Evolutionary conservation across 192 early-diverging fungal species (phyloP), one percentile per base, ranked within the genome.

Genomic region (Backusella circina): DNA sequence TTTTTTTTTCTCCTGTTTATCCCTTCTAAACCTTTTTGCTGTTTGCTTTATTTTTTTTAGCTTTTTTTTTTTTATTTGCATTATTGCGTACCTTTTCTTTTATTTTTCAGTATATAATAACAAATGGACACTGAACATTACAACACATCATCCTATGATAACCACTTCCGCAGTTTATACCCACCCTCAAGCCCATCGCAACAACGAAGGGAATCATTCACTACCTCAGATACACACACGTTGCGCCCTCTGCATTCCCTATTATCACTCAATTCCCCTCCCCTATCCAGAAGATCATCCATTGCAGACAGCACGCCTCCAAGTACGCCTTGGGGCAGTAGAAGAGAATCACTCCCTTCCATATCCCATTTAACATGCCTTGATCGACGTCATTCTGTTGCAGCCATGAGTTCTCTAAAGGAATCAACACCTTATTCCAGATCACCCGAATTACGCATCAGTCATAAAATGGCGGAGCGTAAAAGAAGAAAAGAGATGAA

Each of bases 401-500:
- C 39, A 65, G 15, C 75, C 4, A 70, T n/a, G n/a, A 65, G 72
- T 5, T 26, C 26, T 33, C 10, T 44, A 16, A 28, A 31, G 66
- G 70, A 61, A 57, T 41, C 32, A 16, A 82, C 86, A 8, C 90
- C 90, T 12, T 92, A 92, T 75, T 86, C 89, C 3, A 84, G 91
- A 7, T 86, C 89, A 1, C 93, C 93, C 28, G 93, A 96, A 75
- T 81, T 96, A 35, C 84, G 94, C 47, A 89, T 95, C 16, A 89
- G 88, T 65, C 95, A 96, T 82, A 96, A 96, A 78, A 78, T 96
- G 33, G 95, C 95, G 9, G 95, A 96, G 73, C 85, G 95, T 44
- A 94, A 94, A 71, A 87, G 95, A 23, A 88, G 95, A 67, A 93
- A 89, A 67, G 95, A 96, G 74, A 95, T 96, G 93, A 96, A 96